phyloP scores from a whole-genome alignment of 2,329 filamentous ascomycete species.

The Eutypa lata region DNA sequence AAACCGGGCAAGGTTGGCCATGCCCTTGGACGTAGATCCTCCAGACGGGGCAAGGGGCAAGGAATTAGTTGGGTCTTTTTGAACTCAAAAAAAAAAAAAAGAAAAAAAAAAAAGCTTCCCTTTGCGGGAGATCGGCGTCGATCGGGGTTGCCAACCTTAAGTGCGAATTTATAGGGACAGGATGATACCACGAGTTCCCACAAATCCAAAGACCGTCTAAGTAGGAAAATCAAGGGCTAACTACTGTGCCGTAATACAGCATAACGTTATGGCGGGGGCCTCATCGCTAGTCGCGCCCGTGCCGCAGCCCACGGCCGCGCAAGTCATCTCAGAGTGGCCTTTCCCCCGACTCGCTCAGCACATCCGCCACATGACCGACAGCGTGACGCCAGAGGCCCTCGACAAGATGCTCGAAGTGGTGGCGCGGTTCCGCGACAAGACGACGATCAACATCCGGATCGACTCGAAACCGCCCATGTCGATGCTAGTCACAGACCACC shows the following conservation, averaged over 20 bases:
- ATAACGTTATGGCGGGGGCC: slow-evolving; percentile 10
- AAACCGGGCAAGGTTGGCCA: too few species aligned
- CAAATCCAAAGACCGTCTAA: too few species aligned
- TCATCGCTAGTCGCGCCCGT: slow-evolving; percentile 18
- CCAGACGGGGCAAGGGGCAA: too few species aligned
- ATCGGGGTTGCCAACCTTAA: too few species aligned
- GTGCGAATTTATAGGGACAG: too few species aligned
- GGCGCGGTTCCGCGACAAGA: slow-evolving; percentile 35
- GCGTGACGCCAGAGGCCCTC: slow-evolving; percentile 29
- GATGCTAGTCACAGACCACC: slow-evolving; percentile 8
- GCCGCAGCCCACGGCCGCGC: slow-evolving; percentile 24
- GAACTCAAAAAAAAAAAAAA: too few species aligned
- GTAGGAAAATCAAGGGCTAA: too few species aligned
- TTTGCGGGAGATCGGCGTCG: too few species aligned
- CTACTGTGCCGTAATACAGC: not conserved
- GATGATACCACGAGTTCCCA: too few species aligned
- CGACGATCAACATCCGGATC: slow-evolving; percentile 6
- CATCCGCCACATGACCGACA: slow-evolving; percentile 34
- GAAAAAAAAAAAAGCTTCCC: too few species aligned
- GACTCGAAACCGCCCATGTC: slow-evolving; percentile 5
- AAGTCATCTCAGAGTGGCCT: slow-evolving; percentile 34
- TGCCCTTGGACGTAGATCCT: too few species aligned
- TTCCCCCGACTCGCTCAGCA: slow-evolving; percentile 33
- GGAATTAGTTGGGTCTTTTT: too few species aligned
- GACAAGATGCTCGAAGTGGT: slow-evolving; percentile 26